These are phyloP conservation scores for Dryadomyces sulphureus DNA, from an alignment of 2,329 filamentous ascomycete species.

Conservation along the genomic window DNA sequence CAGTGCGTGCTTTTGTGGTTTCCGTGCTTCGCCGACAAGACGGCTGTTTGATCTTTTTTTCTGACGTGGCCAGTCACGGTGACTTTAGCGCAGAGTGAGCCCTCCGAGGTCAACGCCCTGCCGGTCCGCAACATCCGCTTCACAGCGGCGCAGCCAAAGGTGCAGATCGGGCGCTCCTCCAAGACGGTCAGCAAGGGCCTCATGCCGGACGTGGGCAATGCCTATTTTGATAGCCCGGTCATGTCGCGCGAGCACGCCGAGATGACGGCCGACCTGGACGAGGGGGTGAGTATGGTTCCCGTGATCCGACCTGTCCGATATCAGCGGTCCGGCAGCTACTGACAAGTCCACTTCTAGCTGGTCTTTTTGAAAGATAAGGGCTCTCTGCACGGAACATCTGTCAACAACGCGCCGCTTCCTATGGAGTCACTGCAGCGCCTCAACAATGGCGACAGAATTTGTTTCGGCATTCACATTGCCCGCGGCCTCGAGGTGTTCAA, in stretches of 20 bases:
- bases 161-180: conserved; percentile 29
- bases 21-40: too few species aligned
- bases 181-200: conserved; percentile 29
- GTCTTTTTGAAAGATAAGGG: conserved; percentile 25
- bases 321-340: not conserved
- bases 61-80: conserved; percentile 11
- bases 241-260: conserved; percentile 56
- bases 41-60: not conserved
- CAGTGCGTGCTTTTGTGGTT: not conserved
- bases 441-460: conserved; percentile 20
- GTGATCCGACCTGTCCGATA: not conserved
- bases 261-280: conserved; percentile 26
- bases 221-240: conserved; percentile 55
- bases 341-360: not conserved
- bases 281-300: conserved; percentile 23
- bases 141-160: conserved; percentile 9
- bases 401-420: conserved; percentile 20
- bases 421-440: conserved; percentile 12
- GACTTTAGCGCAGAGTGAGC: conserved; percentile 8
- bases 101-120: conserved; percentile 6
- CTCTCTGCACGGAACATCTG: conserved; percentile 39
- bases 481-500: conserved; percentile 18
- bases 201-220: conserved; percentile 30
- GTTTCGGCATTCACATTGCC: conserved; percentile 25
- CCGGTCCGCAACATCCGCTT: conserved; percentile 18